A percentile compares a stretch with the other conserved stretches of the same genome.
Evolutionary conservation across 805 yeast species (phyloP).

Genomic region (Candida chauliodis): DNA sequence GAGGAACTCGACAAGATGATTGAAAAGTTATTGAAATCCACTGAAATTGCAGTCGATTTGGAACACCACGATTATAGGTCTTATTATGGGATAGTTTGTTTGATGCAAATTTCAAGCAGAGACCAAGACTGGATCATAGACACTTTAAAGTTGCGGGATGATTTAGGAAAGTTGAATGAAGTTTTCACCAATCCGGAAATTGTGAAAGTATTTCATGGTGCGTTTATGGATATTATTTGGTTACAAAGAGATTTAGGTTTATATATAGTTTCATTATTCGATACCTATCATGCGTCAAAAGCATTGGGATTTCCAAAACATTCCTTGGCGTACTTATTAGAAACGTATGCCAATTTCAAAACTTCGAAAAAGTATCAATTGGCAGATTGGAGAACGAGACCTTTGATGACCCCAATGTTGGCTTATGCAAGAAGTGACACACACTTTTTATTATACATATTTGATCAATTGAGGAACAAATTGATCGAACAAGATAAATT

Average conservation of each 20-base stretch:
- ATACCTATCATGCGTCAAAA: conserved; percentile 86
- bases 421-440: conserved; percentile 94
- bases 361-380: conserved; percentile 93
- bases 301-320: conserved; percentile 76
- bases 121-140: conserved; percentile 85
- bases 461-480: conserved; percentile 64
- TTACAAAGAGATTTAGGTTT: conserved; percentile 91
- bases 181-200: conserved; percentile 80
- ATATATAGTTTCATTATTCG: conserved; percentile 85
- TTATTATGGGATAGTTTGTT: conserved; percentile 83
- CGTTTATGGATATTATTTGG: conserved; percentile 96
- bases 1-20: conserved; percentile 55
- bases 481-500: conserved; percentile 41
- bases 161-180: conserved; percentile 60
- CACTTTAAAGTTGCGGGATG: conserved; percentile 74
- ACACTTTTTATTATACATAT: conserved; percentile 81
- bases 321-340: conserved; percentile 80
- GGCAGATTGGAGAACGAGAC: conserved; percentile 95
- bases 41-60: conserved; percentile 85
- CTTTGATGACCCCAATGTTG: conserved; percentile 69
- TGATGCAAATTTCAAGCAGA: conserved; percentile 87
- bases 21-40: conserved; percentile 42
- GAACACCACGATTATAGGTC: conserved; percentile 95
- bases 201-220: conserved; percentile 91
- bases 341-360: conserved; percentile 73